Base-by-base conservation (phyloP, 768 basidiomycete species). In the Ramaria rubella region DNA sequence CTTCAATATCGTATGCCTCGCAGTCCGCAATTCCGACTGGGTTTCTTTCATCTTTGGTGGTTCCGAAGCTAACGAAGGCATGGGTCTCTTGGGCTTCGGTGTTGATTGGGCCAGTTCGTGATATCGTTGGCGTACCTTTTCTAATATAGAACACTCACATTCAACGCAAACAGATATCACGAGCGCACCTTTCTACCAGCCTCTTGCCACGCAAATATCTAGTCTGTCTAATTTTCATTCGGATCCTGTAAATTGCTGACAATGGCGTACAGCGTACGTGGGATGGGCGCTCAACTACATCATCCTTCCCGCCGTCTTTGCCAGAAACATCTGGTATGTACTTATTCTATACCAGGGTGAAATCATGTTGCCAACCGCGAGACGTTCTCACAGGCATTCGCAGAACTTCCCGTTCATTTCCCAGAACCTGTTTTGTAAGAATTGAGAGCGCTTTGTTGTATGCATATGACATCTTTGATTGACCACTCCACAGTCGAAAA, bases 51-150 rank as follows among this genome's bases (percentile, higher is more conserved):
- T 55, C 19, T 53, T 53, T 40, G 52, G 52, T 23, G 52, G 52
- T 5, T 21, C 52, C 11, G 52, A 53, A 26, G 52, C 19, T 38
- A 53, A 53, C n/a, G 52, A 53, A 29, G 52, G 52, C 23, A 53
- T 53, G 52, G 52, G 52, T 36, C 36, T 53, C 7, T 23, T 53
- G 8, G 52, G 33, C 21, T 53, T 53, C 24, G 52, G 52, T 2
- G 33, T 53, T 53, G 52, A 53, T 38, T 53, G 52, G 52, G 52
- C 52, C 17, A 53, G 52, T 53, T 23, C n/a, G n/a, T n/a, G n/a
- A n/a, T n/a, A n/a, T n/a, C 44, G 44, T 24, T 24, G 9, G 3
- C 40, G 34, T 30, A 9, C 23, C 9, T 8, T 53, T 40, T 17
- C 17, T 43, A 40, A 55, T 27, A 55, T 43, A 23, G 27, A 38